Conservation (phyloP, 208 protist species). For the Trichomonas gallinae region DNA sequence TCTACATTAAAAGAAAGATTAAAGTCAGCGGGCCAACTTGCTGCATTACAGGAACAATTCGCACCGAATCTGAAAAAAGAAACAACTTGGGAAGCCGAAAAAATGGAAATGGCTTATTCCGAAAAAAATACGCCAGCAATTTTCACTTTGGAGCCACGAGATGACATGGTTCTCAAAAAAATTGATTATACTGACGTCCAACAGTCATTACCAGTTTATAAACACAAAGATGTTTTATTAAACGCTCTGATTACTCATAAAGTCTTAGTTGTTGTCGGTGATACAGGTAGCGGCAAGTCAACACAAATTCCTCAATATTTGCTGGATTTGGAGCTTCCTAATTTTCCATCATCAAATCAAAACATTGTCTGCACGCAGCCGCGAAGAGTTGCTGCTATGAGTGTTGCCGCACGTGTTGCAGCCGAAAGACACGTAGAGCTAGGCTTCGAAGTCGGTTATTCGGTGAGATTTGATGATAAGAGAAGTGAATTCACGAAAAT, state of each 20-base stretch:
- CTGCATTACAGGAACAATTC: neutral
- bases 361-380: conserved; percentile 79
- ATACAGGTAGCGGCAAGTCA: conserved; percentile 22
- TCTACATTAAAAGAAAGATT: neutral
- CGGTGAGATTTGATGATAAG: conserved; percentile 28
- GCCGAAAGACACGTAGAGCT: conserved; percentile 83
- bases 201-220: conserved; percentile 22
- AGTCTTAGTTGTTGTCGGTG: conserved; percentile 10
- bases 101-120: neutral
- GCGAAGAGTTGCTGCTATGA: conserved; percentile 88
- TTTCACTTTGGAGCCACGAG: neutral
- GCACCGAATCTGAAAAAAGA: neutral
- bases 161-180: neutral
- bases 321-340: conserved; percentile 12
- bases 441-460: conserved; percentile 61
- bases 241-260: neutral
- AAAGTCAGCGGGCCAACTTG: too few relatives aligned
- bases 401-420: conserved; percentile 87
- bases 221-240: neutral
- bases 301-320: conserved; percentile 30
- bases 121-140: neutral
- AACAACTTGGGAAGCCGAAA: neutral
- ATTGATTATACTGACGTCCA: neutral
- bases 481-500: conserved; percentile 29
- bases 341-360: conserved; percentile 21